Percentiles rank a stretch among this genome's conserved stretches.
phyloP scores from a whole-genome alignment of 139 green algal genomes.

The Nannochloris sp. region DNA sequence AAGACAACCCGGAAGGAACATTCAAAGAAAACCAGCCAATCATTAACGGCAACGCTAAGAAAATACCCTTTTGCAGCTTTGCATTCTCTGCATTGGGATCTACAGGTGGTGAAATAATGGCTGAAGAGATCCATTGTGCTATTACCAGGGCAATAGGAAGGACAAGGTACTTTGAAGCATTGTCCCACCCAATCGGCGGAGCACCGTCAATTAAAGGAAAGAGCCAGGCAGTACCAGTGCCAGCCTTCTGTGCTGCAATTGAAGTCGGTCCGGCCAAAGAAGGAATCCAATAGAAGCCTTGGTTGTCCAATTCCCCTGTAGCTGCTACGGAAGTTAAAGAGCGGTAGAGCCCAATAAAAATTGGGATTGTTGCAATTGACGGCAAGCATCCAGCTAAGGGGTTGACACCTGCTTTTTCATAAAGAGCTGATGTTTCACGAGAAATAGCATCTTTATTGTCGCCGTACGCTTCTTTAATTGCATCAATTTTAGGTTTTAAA shows the following conservation, averaged over 20 bases:
- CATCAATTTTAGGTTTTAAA: slow-evolving; percentile 82
- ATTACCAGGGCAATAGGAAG: slow-evolving; percentile 82
- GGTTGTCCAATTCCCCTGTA: slow-evolving; percentile 27
- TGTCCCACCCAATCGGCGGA: slow-evolving; percentile 89
- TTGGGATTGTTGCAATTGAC: slow-evolving; percentile 82
- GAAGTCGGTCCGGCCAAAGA: slow-evolving; percentile 57
- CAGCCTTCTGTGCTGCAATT: slow-evolving; percentile 32
- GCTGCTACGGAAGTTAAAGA: slow-evolving; percentile 54
- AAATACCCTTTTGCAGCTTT: slow-evolving; percentile 30
- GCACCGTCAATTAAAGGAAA: slow-evolving; percentile 75
- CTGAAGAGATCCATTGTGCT: slow-evolving; percentile 42
- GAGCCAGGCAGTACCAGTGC: slow-evolving; percentile 66
- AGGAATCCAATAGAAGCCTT: slow-evolving; percentile 88
- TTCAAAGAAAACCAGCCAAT: slow-evolving; percentile 85
- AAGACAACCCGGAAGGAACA: slow-evolving; percentile 71
- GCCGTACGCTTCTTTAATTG: slow-evolving; percentile 80
- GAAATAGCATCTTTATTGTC: slow-evolving; percentile 77
- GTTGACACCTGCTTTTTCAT: slow-evolving; percentile 80
- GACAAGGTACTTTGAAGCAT: slow-evolving; percentile 74
- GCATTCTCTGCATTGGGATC: slow-evolving; percentile 64
- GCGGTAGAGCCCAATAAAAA: slow-evolving; percentile 87
- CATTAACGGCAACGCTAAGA: slow-evolving; percentile 67
- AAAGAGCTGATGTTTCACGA: slow-evolving; percentile 74
- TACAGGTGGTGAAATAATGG: slow-evolving; percentile 46
- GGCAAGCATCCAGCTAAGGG: slow-evolving; percentile 82